Evolutionary conservation across 2,329 filamentous ascomycete genomes (phyloP), one percentile per base, ranked within the genome.

Genomic region (Cryphonectria naterciae): DNA sequence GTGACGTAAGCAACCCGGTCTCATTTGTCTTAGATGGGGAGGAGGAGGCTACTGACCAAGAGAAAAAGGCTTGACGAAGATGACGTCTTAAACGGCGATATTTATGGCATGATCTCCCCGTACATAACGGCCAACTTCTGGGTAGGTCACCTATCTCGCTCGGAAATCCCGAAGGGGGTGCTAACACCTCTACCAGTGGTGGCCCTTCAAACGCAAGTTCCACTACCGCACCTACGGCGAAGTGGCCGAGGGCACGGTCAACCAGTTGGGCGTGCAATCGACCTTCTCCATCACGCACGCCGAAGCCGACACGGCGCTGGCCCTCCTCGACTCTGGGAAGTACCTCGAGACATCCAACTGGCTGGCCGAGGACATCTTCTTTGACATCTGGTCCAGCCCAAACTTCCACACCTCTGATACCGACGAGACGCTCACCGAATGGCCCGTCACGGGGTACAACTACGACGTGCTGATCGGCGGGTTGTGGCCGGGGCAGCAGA

Each of bases 361-460:
- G 81, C 77, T 84, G 15, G 82, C 83, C 52, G 85, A 86, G 75
- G 82, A 81, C 35, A 84, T 84, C 70, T 85, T 86, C 74, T 87
- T 86, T 74, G 77, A 77, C 4, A 76, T 82, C 7, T 87, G 85
- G 85, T 80, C 81, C n/a, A 78, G 80, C 66, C 85, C 85, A 69
- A 86, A 87, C 78, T 87, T 87, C 78, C 84, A 79, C 71, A 84
- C 86, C 70, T 87, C 86, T 79, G 80, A 78, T 19, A 86, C 83
- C 41, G 79, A 84, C 76, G 68, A 79, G 67, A 73, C 78, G n/a
- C 82, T 86, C 69, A 75, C 74, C 0, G 73, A 79, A 4, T 86
- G 84, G 84, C 85, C 85, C 22, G 85, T 86, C 37, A 85, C 85
- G 73, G 85, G 85, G 15, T 86, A 82, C 80, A 85, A 86, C 78